These are phyloP conservation scores for Mycena galericulata DNA, from an alignment of 768 basidiomycete genomes.

Conservation along the genomic window DNA sequence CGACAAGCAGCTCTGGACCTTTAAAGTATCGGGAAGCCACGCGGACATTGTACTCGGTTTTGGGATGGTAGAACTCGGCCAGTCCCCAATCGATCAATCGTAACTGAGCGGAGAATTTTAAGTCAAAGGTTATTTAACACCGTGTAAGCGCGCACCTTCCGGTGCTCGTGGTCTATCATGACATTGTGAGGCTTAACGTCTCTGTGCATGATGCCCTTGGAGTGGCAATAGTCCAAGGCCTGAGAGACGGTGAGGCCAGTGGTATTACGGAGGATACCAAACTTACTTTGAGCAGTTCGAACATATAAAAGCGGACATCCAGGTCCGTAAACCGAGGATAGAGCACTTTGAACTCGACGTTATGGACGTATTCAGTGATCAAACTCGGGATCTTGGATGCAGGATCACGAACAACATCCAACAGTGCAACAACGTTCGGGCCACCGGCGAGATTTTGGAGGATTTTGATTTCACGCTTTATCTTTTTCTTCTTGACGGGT, in stretches of 20 bases:
- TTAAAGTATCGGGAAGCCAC: conserved; percentile 99
- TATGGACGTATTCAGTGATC: conserved; percentile 98
- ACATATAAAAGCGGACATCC: conserved; percentile 97
- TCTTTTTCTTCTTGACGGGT: conserved; percentile 99
- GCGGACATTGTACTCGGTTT: conserved; percentile 97
- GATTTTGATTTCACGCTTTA: conserved; percentile 99
- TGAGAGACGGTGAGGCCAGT: conserved; percentile 45
- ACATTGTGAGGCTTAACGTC: conserved; percentile 99
- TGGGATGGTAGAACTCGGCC: conserved; percentile 98
- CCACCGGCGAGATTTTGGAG: conserved; percentile 96
- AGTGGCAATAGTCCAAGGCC: conserved; percentile 98
- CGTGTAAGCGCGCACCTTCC: conserved; percentile 72
- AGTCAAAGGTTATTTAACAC: conserved; percentile 14
- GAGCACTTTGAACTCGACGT: conserved; percentile 96
- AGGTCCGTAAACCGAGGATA: conserved; percentile 96
- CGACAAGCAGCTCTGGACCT: conserved; percentile 95
- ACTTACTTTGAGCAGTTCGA: conserved; percentile 90
- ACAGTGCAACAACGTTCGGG: conserved; percentile 91
- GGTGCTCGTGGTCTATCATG: conserved; percentile 98
- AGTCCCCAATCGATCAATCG: conserved; percentile 99
- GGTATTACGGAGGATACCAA: background rate
- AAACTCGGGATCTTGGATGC: conserved; percentile 97
- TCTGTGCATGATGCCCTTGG: conserved; percentile 98
- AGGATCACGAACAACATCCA: conserved; percentile 96
- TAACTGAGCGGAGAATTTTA: conserved; percentile 62